Evolutionary conservation across 192 early-diverging fungal genomes (phyloP).

Genomic region (Umbelopsis sp.): DNA sequence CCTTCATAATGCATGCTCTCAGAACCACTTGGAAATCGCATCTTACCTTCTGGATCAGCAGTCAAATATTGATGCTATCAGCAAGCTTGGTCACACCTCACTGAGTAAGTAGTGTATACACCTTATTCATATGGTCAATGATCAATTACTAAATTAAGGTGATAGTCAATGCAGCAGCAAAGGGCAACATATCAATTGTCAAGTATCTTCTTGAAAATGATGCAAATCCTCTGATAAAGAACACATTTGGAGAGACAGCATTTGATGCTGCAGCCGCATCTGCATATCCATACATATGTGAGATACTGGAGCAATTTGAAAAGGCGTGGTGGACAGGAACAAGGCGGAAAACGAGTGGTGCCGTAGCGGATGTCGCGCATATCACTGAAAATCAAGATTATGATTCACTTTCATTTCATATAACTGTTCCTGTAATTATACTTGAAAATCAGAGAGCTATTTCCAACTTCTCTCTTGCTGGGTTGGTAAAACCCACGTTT

Average conservation of each 20-base stretch:
- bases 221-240: conserved; percentile 62
- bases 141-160: background rate
- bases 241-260: conserved; percentile 66
- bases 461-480: background rate
- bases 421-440: conserved; percentile 1
- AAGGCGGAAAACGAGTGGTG: background rate
- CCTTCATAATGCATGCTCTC: conserved; percentile 70
- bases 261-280: conserved; percentile 72
- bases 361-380: background rate
- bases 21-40: conserved; percentile 55
- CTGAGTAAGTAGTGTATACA: conserved; percentile 48
- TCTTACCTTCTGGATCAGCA: conserved; percentile 56
- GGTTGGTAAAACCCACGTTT: background rate
- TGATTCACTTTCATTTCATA: background rate
- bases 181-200: conserved; percentile 62
- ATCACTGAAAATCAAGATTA: background rate
- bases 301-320: conserved; percentile 60
- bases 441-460: background rate
- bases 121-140: background rate
- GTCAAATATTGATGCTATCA: conserved; percentile 58
- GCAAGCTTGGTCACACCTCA: conserved; percentile 66
- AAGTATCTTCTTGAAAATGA: conserved; percentile 55
- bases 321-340: conserved; percentile 43
- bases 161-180: conserved; percentile 69
- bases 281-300: conserved; percentile 63